Percentiles rank a stretch among this genome's conserved stretches.
phyloP scores from a whole-genome alignment of 257 asterid species.

The Solanum clarkiae region DNA sequence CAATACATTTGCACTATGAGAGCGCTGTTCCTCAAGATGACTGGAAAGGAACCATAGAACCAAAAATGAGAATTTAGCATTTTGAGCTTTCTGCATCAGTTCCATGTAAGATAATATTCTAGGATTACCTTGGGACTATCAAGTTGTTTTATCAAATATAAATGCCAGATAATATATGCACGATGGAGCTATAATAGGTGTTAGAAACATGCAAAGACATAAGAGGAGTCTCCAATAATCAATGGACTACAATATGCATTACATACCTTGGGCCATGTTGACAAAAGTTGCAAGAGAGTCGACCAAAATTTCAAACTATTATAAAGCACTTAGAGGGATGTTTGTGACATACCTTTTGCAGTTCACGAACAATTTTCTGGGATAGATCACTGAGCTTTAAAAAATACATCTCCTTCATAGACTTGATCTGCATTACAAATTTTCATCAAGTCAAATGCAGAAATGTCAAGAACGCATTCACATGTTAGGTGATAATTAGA shows the following conservation, averaged over 20 bases:
- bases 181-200: not conserved
- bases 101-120: not conserved
- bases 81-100: not conserved
- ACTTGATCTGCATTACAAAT: slow-evolving; percentile 50
- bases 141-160: not conserved
- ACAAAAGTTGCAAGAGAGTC: not conserved
- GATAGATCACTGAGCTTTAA: slow-evolving; percentile 49
- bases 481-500: not conserved
- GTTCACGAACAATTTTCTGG: slow-evolving; percentile 43
- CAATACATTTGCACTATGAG: not conserved
- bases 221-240: not conserved
- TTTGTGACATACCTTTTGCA: slow-evolving; percentile 47
- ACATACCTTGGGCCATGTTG: not conserved
- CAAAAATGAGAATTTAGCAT: not conserved
- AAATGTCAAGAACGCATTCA: not conserved
- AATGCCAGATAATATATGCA: not conserved
- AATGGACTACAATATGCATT: not conserved
- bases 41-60: not conserved
- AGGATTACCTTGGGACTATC: not conserved
- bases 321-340: not conserved
- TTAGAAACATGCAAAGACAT: not conserved
- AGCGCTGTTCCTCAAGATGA: not conserved
- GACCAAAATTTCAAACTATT: not conserved
- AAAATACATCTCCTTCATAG: slow-evolving; percentile 61
- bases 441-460: not conserved